Base-by-base conservation (phyloP, 306 rosid species). In the Acacia confusa region DNA sequence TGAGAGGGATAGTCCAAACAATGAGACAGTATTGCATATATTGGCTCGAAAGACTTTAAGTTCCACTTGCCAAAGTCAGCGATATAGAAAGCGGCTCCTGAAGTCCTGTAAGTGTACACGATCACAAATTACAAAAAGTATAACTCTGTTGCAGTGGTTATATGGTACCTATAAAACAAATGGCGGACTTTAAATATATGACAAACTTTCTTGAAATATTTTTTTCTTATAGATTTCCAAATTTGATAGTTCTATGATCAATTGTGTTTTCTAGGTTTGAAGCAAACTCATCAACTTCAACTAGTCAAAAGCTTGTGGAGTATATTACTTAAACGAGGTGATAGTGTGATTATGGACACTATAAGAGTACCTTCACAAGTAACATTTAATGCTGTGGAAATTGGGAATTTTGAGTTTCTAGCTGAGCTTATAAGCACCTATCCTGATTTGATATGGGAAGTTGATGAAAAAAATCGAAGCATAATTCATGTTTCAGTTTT, bases 401-500 rank as follows among this genome's bases (percentile, higher is more conserved):
- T 75, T 34, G 90, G 90, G 27, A 87, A 84, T 72, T 82, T 87
- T 45, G 86, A 87, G 79, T 84, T 87, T 74, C 43, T 87, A 28
- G 81, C 88, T 4, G 82, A 84, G 53, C 41, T 87, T 72, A 6
- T 82, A 48, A 84, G 82, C 47, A 60, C 78, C n/a, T 87, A 87
- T 12, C 86, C 86, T 14, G 86, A 87, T 57, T 57, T 87, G 58
- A 66, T 87, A 40, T 87, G 88, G 88, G 90, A 84, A 48, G 15
- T 75, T 38, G 77, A 75, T 41, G 2, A 2, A 3, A 13, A 1
- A 12, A 82, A 78, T 32, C 76, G 72, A 66, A 84, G 82, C 58
- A 79, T 87, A 79, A 82, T 87, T 66, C 84, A 87, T 67, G 22
- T 52, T 28, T 88, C 89, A 61, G 82, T 73, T 6, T 78, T 82